A percentile compares a stretch with the other conserved stretches of the same genome.
Evolutionary conservation across 1,284 basidiomycete genomes (phyloP).

Genomic region (Exsudoporus floridanus): DNA sequence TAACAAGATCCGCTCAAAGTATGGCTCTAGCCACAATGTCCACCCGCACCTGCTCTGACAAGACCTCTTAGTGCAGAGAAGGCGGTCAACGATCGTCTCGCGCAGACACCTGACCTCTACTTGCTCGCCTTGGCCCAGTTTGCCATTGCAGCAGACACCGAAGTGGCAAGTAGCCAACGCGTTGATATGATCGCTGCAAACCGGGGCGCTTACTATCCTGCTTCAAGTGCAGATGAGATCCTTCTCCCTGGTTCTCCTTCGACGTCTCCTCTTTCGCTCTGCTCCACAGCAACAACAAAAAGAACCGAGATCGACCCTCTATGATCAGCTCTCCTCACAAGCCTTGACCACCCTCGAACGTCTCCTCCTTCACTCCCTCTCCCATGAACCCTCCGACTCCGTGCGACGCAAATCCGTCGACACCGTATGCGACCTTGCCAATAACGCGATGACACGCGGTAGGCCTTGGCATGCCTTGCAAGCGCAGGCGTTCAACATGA

Average conservation of each 20-base stretch:
- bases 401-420: constrained; percentile 73
- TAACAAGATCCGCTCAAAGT: constrained; percentile 70
- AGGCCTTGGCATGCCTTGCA: constrained; percentile 78
- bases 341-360: constrained; percentile 67
- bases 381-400: constrained; percentile 52
- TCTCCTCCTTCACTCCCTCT: constrained; percentile 64
- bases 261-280: constrained; percentile 68
- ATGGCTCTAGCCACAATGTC: not conserved
- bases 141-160: constrained; percentile 67
- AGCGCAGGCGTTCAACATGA: constrained; percentile 65
- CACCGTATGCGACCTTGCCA: constrained; percentile 70
- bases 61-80: constrained; percentile 60
- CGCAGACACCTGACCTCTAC: constrained; percentile 73
- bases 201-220: constrained; percentile 14
- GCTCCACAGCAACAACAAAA: constrained; percentile 37
- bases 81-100: constrained; percentile 73
- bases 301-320: constrained; percentile 51
- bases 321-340: constrained; percentile 68
- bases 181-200: not conserved
- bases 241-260: constrained; percentile 74
- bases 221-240: constrained; percentile 63
- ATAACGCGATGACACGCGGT: constrained; percentile 68
- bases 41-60: constrained; percentile 1
- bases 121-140: constrained; percentile 74
- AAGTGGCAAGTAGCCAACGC: constrained; percentile 53